Conservation (phyloP, 192 early-diverging fungal genomes). For the Coemansia sp. region DNA sequence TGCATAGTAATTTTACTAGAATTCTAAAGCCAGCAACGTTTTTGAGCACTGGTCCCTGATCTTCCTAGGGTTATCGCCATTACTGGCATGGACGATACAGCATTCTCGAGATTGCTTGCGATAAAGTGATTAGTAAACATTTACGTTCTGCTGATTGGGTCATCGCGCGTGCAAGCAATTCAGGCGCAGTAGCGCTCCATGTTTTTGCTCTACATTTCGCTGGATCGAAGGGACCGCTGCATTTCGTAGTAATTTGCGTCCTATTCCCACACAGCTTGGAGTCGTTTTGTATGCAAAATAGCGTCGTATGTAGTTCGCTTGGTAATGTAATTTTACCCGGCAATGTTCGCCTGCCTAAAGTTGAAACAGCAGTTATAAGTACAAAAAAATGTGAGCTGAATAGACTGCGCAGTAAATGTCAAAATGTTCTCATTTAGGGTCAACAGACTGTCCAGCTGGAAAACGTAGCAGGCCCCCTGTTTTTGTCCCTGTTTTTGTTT, state of each 20-base stretch:
- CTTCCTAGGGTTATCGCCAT: neutral
- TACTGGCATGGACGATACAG: neutral
- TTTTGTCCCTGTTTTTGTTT: neutral
- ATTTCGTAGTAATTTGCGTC: neutral
- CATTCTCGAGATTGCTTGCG: constrained; percentile 7
- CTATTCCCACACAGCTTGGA: constrained; percentile 2
- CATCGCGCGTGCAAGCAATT: neutral
- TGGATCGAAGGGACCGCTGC: constrained; percentile 5
- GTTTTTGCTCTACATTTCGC: constrained; percentile 1
- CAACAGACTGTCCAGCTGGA: neutral
- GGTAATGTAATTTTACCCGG: neutral
- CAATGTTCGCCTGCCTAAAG: neutral
- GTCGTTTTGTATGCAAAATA: neutral
- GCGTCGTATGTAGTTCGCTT: neutral
- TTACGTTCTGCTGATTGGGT: neutral
- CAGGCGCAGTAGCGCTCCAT: constrained; percentile 2
- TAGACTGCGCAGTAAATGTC: constrained; percentile 1
- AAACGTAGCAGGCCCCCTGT: neutral
- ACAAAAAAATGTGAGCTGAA: neutral
- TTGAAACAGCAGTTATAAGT: neutral
- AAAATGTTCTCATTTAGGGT: constrained; percentile 1
- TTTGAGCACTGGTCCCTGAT: constrained; percentile 3
- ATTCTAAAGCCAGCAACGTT: too few species aligned
- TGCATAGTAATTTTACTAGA: too few species aligned
- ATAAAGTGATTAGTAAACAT: constrained; percentile 15